Evolutionary conservation across 306 rosid genomes (phyloP).

Genomic region (Macrotyloma uniflorum): DNA sequence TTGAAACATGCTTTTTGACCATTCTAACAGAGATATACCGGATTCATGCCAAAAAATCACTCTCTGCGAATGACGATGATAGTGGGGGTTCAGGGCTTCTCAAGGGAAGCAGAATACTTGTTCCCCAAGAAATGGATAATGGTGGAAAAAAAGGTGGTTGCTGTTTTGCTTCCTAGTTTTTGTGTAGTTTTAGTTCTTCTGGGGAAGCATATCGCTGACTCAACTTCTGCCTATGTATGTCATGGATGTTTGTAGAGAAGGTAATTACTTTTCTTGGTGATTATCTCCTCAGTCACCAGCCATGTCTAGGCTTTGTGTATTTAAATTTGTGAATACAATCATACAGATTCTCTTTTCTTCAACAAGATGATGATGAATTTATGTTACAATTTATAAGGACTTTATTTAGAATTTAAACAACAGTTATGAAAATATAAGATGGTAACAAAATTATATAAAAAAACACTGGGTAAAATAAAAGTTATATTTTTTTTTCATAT

Average conservation of each 20-base stretch:
- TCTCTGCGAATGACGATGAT: slow-evolving; percentile 50
- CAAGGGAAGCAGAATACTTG: slow-evolving; percentile 71
- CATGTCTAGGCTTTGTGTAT: slow-evolving; percentile 32
- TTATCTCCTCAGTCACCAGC: slow-evolving; percentile 13
- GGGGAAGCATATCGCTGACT: slow-evolving; percentile 20
- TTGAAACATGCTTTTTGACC: slow-evolving; percentile 80
- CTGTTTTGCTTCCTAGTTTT: slow-evolving; percentile 58
- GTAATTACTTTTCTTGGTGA: slow-evolving; percentile 8
- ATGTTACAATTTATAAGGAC: neutral
- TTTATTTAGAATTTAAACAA: neutral
- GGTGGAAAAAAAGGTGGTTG: slow-evolving; percentile 54
- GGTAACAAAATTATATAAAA: neutral
- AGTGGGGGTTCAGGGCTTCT: slow-evolving; percentile 53
- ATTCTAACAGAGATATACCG: slow-evolving; percentile 75
- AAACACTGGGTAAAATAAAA: too few species aligned
- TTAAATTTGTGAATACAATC: slow-evolving; percentile 47
- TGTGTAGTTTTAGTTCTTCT: slow-evolving; percentile 13
- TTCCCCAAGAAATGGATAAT: slow-evolving; percentile 56
- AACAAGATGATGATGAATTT: slow-evolving; percentile 1
- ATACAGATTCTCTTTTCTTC: slow-evolving; percentile 45
- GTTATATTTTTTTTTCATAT: too few species aligned
- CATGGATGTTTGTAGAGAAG: slow-evolving; percentile 33
- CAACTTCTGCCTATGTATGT: slow-evolving; percentile 13
- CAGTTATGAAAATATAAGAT: neutral
- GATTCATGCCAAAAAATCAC: slow-evolving; percentile 69